phyloP scores from a whole-genome alignment of 1,284 basidiomycete species.

The Trametes versicolor region DNA sequence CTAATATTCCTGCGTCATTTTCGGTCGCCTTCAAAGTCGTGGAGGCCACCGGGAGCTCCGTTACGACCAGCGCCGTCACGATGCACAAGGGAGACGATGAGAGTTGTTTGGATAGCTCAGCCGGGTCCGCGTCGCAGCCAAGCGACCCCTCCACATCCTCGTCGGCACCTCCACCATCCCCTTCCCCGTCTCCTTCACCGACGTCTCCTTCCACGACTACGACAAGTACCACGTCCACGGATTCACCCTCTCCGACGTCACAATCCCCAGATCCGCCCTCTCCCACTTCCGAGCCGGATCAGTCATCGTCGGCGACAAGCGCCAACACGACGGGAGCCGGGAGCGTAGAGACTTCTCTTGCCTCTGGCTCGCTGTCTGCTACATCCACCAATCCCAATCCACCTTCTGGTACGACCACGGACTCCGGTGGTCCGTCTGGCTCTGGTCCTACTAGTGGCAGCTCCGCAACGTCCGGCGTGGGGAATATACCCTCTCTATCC shows the following conservation, averaged over 20 bases:
- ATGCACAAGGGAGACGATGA: neutral
- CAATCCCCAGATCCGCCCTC: neutral
- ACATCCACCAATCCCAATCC: neutral
- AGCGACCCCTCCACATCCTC: neutral
- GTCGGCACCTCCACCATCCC: neutral
- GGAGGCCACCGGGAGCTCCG: slow-evolving; percentile 2
- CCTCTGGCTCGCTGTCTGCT: neutral
- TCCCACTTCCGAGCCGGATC: neutral
- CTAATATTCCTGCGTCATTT: neutral
- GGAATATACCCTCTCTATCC: neutral
- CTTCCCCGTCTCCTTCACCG: neutral
- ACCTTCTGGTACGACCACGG: neutral
- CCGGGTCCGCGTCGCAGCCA: neutral
- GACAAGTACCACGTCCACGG: neutral
- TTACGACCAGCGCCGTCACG: neutral
- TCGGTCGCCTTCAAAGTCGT: slow-evolving; percentile 1
- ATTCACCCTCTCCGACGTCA: neutral
- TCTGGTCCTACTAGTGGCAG: neutral
- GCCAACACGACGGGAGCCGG: neutral
- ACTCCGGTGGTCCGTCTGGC: too few species aligned
- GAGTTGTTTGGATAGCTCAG: neutral
- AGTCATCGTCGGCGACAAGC: neutral
- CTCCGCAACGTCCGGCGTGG: neutral
- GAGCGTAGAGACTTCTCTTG: too few species aligned
- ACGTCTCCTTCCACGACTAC: neutral